These are phyloP conservation scores for Globomyces pollinis-pini DNA, from an alignment of 192 early-diverging fungal species.

Conservation along the genomic window DNA sequence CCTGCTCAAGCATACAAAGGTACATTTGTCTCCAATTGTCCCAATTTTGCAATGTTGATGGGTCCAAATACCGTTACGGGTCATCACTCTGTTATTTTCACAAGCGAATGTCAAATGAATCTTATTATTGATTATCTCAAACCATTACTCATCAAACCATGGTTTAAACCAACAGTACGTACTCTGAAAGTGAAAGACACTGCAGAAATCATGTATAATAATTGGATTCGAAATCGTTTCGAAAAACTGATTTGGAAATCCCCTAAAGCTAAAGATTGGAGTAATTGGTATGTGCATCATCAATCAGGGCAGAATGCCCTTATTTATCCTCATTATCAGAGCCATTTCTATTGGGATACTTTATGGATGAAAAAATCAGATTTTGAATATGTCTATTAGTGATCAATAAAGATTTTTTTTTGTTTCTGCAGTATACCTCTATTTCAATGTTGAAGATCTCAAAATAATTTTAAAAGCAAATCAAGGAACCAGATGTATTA, in stretches of 20 bases:
- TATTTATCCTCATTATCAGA: not conserved
- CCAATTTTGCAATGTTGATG: not conserved
- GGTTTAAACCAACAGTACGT: too few species aligned
- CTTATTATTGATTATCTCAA: not conserved
- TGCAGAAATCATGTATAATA: not conserved
- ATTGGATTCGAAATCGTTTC: not conserved
- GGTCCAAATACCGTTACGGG: not conserved
- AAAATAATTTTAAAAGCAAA: too few species aligned
- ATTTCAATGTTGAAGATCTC: too few species aligned
- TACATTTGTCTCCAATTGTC: not conserved
- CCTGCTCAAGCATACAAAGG: not conserved
- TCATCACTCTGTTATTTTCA: not conserved
- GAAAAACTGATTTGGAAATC: not conserved
- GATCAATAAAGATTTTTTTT: too few species aligned
- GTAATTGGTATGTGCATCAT: not conserved
- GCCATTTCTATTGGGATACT: not conserved
- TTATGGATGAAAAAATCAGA: not conserved
- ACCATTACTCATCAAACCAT: not conserved
- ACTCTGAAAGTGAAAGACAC: not conserved
- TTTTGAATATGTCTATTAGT: constrained; percentile 2
- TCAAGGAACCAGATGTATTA: too few species aligned
- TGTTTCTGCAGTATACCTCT: too few species aligned
- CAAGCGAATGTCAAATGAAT: not conserved
- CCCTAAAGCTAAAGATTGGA: not conserved
- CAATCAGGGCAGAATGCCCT: not conserved